Evolutionary conservation across 306 rosid genomes (phyloP).

Genomic region (Dryas drummondii): DNA sequence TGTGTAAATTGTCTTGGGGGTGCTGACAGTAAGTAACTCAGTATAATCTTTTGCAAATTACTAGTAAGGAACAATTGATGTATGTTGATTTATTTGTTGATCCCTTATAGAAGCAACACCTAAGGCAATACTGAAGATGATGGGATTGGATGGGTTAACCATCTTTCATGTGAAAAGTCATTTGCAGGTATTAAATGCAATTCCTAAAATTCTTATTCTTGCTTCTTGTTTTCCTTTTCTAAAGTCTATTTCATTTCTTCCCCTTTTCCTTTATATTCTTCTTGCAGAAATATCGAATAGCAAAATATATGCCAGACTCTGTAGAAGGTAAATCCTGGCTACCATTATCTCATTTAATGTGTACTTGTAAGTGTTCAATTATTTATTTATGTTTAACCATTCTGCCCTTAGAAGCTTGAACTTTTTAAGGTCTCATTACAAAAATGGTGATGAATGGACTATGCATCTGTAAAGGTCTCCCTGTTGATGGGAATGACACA

Average conservation of each 20-base stretch:
- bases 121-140: conserved; percentile 69
- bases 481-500: background rate
- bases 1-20: conserved; percentile 87
- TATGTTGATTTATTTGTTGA: conserved; percentile 23
- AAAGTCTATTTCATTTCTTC: background rate
- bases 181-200: conserved; percentile 49
- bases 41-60: background rate
- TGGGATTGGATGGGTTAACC: conserved; percentile 79
- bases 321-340: conserved; percentile 50
- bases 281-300: conserved; percentile 78
- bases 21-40: conserved; percentile 58
- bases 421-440: background rate
- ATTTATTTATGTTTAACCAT: conserved; percentile 16
- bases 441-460: background rate
- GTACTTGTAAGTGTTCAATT: background rate
- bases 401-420: conserved; percentile 6
- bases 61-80: background rate
- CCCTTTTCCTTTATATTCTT: background rate
- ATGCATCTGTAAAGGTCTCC: background rate
- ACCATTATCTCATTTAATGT: background rate
- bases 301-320: conserved; percentile 74
- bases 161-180: conserved; percentile 90
- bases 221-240: background rate
- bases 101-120: conserved; percentile 81
- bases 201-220: background rate